Base-by-base conservation (phyloP, 352 stramenopile genomes). In the Blastocystis sp. region DNA sequence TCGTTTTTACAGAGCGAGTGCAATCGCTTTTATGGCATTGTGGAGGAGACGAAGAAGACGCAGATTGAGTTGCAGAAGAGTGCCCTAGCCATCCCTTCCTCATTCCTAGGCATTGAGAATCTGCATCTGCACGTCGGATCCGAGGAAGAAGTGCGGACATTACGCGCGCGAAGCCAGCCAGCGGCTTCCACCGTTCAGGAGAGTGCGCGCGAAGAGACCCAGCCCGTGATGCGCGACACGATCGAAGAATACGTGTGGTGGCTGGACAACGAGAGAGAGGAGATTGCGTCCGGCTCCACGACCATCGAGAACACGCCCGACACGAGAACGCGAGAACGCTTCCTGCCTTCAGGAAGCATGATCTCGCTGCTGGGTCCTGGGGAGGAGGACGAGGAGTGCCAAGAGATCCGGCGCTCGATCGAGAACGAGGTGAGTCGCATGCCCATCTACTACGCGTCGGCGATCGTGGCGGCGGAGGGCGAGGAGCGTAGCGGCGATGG, bases 241-340 rank as follows among this genome's bases (percentile, higher is more conserved):
- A 85, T 85, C n/a, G 24, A 69, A 10, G 41, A 50, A 12, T 85
- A 85, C 45, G 12, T 85, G 19, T 63, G 55, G 50, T 69, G n/a
- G 16, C 74, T 85, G 10, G 31, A 85, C 37, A 29, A 77, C 33
- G 50, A 35, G 45, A 35, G 33, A 2, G 66, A 77, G 13, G 66
- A 16, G 24, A 55, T 55, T 12, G 35, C 66, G 51, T 29, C 35
- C 9, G 19, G 51, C 3, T 3, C 66, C 3, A 39, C 65, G 24
- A 33, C 51, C 16, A 29, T 81, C 6, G 71, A 81, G 33, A 26
- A 65, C 10, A 21, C 29, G 2, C 13, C 19, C 26, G 33, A 62
- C n/a, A n/a, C n/a, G n/a, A n/a, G n/a, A n/a, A n/a, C n/a, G n/a
- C n/a, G n/a, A n/a, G n/a, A n/a, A n/a, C n/a, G n/a, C n/a, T n/a